These are phyloP conservation scores for Cornus kousa DNA, from an alignment of 148 eudicot genomes.

Conservation along the genomic window DNA sequence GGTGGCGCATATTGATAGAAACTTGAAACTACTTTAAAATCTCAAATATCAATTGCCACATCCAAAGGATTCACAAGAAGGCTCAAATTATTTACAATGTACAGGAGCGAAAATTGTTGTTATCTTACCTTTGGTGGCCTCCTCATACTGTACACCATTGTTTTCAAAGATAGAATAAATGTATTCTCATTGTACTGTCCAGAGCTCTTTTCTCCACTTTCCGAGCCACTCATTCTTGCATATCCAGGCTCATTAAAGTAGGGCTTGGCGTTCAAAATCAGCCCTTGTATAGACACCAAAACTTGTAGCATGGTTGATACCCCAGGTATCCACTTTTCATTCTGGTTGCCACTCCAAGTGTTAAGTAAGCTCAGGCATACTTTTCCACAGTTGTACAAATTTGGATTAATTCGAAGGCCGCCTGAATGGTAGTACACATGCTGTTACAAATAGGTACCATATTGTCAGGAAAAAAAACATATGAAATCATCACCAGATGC, in stretches of 20 bases:
- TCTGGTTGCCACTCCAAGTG: conserved; percentile 64
- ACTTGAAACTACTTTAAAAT: no score
- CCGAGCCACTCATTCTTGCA: conserved; percentile 27
- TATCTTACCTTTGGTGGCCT: conserved; percentile 70
- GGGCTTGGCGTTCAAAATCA: conserved; percentile 72
- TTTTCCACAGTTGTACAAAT: conserved; percentile 66
- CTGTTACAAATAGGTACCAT: conserved; percentile 29
- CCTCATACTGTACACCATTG: conserved; percentile 68
- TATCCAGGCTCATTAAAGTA: conserved; percentile 75
- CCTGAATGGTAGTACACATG: conserved; percentile 68
- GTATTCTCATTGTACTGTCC: conserved; percentile 55
- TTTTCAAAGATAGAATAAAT: conserved; percentile 52
- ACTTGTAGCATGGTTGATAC: conserved; percentile 75
- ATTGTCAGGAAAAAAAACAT: neutral
- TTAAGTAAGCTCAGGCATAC: conserved; percentile 88
- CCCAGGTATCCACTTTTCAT: conserved; percentile 69
- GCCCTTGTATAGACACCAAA: conserved; percentile 82
- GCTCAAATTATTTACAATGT: conserved; percentile 3
- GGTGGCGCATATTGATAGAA: no score
- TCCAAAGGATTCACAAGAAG: neutral
- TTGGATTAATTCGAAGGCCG: conserved; percentile 80
- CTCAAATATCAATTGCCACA: neutral
- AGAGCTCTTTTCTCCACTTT: conserved; percentile 36
- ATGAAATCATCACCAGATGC: conserved; percentile 2
- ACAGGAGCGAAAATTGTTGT: neutral